Evolutionary conservation across 371 early-diverging fungal genomes (phyloP).

Genomic region (Coemansia sp.): DNA sequence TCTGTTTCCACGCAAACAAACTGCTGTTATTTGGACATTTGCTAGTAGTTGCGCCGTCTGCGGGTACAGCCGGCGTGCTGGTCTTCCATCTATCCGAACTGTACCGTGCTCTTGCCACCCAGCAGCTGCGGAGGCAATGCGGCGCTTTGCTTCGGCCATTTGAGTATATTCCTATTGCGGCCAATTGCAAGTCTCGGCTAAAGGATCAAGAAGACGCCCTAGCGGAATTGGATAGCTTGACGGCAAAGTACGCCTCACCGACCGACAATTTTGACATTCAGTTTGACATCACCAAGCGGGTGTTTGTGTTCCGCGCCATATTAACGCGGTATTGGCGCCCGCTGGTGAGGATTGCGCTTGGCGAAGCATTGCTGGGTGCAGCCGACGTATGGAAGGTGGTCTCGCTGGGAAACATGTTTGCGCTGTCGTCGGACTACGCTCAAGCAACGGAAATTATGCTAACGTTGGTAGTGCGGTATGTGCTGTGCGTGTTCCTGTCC

Average conservation of each 20-base stretch:
- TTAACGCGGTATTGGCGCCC: neutral
- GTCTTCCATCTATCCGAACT: neutral
- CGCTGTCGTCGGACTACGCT: neutral
- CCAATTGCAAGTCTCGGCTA: neutral
- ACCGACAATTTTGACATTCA: neutral
- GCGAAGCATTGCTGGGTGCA: slow-evolving; percentile 5
- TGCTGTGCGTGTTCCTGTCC: neutral
- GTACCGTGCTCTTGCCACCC: neutral
- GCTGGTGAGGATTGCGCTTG: neutral
- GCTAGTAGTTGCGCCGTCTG: neutral
- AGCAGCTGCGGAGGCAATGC: neutral
- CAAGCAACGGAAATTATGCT: neutral
- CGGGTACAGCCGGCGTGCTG: neutral
- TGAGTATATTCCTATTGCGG: neutral
- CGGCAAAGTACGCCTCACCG: neutral
- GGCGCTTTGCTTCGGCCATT: neutral
- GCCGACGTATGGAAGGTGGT: slow-evolving; percentile 6
- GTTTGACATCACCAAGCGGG: neutral
- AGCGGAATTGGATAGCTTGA: neutral
- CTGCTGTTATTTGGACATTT: neutral
- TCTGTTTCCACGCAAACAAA: slow-evolving; percentile 1
- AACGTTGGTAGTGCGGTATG: neutral
- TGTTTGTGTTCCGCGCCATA: slow-evolving; percentile 10
- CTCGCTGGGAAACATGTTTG: slow-evolving; percentile 6
- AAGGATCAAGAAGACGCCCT: neutral